Evolutionary conservation across 805 yeast species (phyloP).

Genomic region (Hanseniaspora guilliermondii): DNA sequence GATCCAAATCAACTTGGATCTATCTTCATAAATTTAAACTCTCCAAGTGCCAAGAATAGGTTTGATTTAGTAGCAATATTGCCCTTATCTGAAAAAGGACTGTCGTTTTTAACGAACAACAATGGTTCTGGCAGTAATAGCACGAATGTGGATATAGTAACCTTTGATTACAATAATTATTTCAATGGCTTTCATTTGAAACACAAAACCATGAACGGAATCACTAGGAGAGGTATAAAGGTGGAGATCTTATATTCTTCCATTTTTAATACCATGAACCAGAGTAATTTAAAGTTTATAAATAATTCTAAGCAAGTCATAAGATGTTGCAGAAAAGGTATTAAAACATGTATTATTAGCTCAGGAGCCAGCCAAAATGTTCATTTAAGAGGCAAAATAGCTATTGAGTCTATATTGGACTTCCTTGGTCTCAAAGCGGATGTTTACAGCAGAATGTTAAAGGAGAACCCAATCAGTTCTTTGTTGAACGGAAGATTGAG

Average conservation of each 20-base stretch:
- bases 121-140: constrained; percentile 34
- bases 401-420: constrained; percentile 51
- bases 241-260: constrained; percentile 65
- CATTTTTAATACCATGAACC: constrained; percentile 33
- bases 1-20: constrained; percentile 55
- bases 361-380: constrained; percentile 55
- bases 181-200: constrained; percentile 38
- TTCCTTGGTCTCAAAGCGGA: constrained; percentile 59
- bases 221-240: constrained; percentile 67
- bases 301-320: constrained; percentile 61
- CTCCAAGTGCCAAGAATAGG: constrained; percentile 19
- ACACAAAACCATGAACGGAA: constrained; percentile 75
- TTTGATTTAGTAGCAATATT: constrained; percentile 76
- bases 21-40: constrained; percentile 3
- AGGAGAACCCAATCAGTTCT: constrained; percentile 49
- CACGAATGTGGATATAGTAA: constrained; percentile 50
- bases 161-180: constrained; percentile 47
- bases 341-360: constrained; percentile 64
- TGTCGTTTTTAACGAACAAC: constrained; percentile 59
- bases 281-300: constrained; percentile 49
- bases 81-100: constrained; percentile 68
- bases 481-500: constrained; percentile 66
- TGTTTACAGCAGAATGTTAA: constrained; percentile 47
- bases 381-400: constrained; percentile 54
- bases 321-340: constrained; percentile 48